phyloP scores from a whole-genome alignment of 2,329 filamentous ascomycete species.

The Sporothrix inflata region DNA sequence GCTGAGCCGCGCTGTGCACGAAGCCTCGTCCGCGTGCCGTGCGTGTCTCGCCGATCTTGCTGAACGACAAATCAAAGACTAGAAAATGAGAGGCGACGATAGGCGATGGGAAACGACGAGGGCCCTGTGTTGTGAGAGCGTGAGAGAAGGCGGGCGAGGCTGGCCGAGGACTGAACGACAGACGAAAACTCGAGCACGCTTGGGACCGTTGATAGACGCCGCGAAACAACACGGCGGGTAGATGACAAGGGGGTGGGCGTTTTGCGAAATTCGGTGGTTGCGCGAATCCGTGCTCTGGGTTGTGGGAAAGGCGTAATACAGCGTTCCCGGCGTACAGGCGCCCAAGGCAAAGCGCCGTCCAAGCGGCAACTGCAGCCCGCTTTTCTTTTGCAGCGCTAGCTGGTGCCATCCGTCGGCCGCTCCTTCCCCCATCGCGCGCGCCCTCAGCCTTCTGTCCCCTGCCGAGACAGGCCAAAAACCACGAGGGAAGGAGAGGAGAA shows the following conservation, averaged over 20 bases:
- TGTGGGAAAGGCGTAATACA: constrained; percentile 11
- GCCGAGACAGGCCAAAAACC: constrained; percentile 12
- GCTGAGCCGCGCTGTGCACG: background rate
- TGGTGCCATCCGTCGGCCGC: background rate
- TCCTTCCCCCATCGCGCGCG: background rate
- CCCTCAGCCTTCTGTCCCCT: constrained; percentile 23
- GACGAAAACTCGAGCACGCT: background rate
- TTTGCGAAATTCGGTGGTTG: constrained; percentile 10
- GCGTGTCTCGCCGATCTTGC: background rate
- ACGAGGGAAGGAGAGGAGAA: constrained; percentile 5
- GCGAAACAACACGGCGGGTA: constrained; percentile 16
- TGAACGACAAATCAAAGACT: background rate
- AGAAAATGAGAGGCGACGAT: background rate
- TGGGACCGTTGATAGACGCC: constrained; percentile 18
- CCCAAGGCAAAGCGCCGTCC: background rate
- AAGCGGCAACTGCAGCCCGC: constrained; percentile 4
- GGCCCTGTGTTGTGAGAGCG: background rate
- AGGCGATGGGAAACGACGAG: background rate
- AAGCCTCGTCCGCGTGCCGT: background rate
- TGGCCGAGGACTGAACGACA: background rate
- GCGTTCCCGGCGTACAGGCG: constrained; percentile 16
- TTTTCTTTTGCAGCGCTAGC: constrained; percentile 20
- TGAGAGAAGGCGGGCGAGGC: background rate
- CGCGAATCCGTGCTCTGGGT: background rate
- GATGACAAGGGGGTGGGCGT: constrained; percentile 1